Conservation (phyloP, 805 yeast species). For the Millerozyma miso region DNA sequence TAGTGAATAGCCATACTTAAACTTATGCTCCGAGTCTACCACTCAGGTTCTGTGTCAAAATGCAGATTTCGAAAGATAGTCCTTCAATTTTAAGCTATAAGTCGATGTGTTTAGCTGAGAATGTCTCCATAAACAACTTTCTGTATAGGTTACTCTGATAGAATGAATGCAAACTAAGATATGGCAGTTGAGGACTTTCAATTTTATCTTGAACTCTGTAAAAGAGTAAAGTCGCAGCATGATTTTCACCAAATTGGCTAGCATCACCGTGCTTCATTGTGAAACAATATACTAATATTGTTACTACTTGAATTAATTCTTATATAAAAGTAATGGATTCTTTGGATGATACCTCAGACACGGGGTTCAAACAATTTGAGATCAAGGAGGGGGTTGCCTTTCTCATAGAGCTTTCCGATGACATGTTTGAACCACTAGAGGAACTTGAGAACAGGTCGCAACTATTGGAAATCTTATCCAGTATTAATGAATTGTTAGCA, state of each 20-base stretch:
- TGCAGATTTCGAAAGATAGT: too few species aligned
- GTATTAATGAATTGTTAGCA: conserved; percentile 59
- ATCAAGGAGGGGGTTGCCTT: conserved; percentile 62
- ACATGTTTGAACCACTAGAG: conserved; percentile 33
- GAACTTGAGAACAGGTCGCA: conserved; percentile 40
- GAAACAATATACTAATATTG: too few species aligned
- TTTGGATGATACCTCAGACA: conserved; percentile 9
- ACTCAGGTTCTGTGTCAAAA: too few species aligned
- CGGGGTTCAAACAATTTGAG: conserved; percentile 36
- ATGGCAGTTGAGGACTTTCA: too few species aligned
- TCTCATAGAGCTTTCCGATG: conserved; percentile 55
- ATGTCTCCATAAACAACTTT: too few species aligned
- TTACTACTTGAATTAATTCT: too few species aligned
- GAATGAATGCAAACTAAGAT: too few species aligned
- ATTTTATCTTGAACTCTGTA: too few species aligned
- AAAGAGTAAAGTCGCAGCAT: not conserved
- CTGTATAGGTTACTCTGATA: too few species aligned
- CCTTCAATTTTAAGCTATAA: too few species aligned
- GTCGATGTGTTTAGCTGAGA: too few species aligned
- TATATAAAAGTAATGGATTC: not conserved
- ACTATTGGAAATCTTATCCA: conserved; percentile 48
- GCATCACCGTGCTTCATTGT: too few species aligned
- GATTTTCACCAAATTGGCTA: not conserved
- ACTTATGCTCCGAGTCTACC: not conserved
- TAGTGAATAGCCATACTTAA: conserved; percentile 69